A percentile compares a stretch with the other conserved stretches of the same genome.
phyloP scores from a whole-genome alignment of 768 basidiomycete genomes.

The Austroboletus eburneus region DNA sequence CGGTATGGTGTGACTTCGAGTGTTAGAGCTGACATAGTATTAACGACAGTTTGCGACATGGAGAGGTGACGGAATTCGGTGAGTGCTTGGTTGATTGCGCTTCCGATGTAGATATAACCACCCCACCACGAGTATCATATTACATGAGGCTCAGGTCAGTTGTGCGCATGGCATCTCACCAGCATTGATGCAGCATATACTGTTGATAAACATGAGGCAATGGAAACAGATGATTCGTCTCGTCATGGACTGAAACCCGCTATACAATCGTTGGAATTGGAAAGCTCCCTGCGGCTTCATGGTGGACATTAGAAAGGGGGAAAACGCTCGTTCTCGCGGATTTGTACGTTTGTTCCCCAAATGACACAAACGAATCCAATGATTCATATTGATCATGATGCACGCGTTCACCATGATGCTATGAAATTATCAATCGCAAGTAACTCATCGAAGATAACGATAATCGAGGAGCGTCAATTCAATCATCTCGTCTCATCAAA shows the following conservation, averaged over 20 bases:
- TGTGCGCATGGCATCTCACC: constrained; percentile 23
- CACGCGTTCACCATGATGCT: constrained; percentile 24
- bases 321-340: not conserved
- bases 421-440: constrained; percentile 5
- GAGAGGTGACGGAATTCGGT: constrained; percentile 8
- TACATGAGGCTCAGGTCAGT: constrained; percentile 30
- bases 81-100: constrained; percentile 12
- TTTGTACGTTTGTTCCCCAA: constrained; percentile 19
- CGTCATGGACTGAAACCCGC: not conserved
- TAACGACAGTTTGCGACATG: constrained; percentile 28
- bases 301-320: constrained; percentile 3
- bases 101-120: constrained; percentile 28
- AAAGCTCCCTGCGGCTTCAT: constrained; percentile 19
- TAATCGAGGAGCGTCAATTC: too few relatives aligned
- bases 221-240: constrained; percentile 5
- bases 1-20: constrained; percentile 24
- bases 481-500: constrained; percentile 21
- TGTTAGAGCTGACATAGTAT: constrained; percentile 27
- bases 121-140: constrained; percentile 9
- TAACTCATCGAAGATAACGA: too few relatives aligned
- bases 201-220: constrained; percentile 25
- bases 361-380: constrained; percentile 2
- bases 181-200: constrained; percentile 8
- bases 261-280: constrained; percentile 6
- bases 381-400: constrained; percentile 8